Conservation (phyloP, 257 asterid species). For the Craterostigma plantagineum region DNA sequence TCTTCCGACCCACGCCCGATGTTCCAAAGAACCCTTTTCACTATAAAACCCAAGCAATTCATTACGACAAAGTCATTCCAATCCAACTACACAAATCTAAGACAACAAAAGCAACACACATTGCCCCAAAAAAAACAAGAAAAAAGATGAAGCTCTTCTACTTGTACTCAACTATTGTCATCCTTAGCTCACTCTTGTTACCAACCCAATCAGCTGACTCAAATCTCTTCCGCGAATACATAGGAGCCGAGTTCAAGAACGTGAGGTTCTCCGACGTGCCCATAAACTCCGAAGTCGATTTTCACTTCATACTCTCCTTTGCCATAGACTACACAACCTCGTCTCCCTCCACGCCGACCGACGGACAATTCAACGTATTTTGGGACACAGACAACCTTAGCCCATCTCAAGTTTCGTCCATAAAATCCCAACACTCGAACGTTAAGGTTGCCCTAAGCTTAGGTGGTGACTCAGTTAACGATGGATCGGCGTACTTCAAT, state of each 20-base stretch:
- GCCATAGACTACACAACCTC: slow-evolving; percentile 66
- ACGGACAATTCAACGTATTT: slow-evolving; percentile 46
- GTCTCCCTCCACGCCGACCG: slow-evolving; percentile 37
- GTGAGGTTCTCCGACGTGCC: slow-evolving; percentile 57
- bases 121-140: too few relatives aligned
- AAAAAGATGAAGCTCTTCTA: too few relatives aligned
- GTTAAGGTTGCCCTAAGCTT: slow-evolving; percentile 48
- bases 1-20: too few relatives aligned
- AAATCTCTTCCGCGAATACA: slow-evolving; percentile 46
- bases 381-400: slow-evolving; percentile 59
- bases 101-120: too few relatives aligned
- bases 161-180: too few relatives aligned
- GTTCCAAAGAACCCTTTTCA: too few relatives aligned
- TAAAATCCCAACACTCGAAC: slow-evolving; percentile 29
- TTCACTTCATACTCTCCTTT: slow-evolving; percentile 78
- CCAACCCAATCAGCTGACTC: slow-evolving; percentile 15
- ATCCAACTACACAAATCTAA: too few relatives aligned
- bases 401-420: slow-evolving; percentile 31
- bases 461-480: slow-evolving; percentile 60
- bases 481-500: slow-evolving; percentile 28
- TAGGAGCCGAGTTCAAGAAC: slow-evolving; percentile 59
- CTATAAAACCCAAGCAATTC: too few relatives aligned
- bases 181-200: too few relatives aligned
- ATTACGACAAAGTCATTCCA: too few relatives aligned
- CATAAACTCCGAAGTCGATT: slow-evolving; percentile 34